Evolutionary conservation across 2,329 filamentous ascomycete genomes (phyloP), one percentile per base, ranked within the genome.

Genomic region (Curvularia sp.): DNA sequence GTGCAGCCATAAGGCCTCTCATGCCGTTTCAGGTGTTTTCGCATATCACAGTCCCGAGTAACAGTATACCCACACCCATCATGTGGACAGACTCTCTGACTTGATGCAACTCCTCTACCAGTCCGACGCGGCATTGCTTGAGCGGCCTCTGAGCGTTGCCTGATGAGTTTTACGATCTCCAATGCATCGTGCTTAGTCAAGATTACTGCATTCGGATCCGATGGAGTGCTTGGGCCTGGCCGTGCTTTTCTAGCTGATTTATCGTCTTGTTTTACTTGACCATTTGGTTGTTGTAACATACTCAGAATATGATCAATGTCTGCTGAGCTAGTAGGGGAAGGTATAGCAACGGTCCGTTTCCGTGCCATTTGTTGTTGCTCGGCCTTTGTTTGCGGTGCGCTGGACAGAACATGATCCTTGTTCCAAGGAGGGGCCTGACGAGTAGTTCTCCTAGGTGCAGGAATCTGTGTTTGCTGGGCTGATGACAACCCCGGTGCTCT

Each of bases 1-100:
- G 92, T 96, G 75, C 93, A 97, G 12, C 87, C 88, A 62, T 94
- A 97, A 0, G 92, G 93, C 64, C 87, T 88, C 7, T 86, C 83
- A 74, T 97, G 93, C 1, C 93, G 87, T 72, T 92, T 94, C 74
- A 86, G 81, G 73, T 97, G 93, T 75, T 97, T 97, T 64, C 73
- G 78, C 58, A 81, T 62, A 51, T 81, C 80, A 62, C 79, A 81
- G 23, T 73, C 66, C 18, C 79, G 73, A 27, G 65, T 58, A 2
- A 74, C 59, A 3, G 58, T 21, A 49, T 53, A 51, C 49, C 30
- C 23, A 39, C 77, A 78, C 1, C 53, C 9, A 1, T 50, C 9
- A 43, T 53, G 4, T 1, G 53, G 13, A 48, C 74, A 78, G 10
- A 47, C 18, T 12, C 67, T 59, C 9, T 47, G 53, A 7, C 66